Base-by-base conservation (phyloP, 257 asterid species). In the Penstemon newberryi region DNA sequence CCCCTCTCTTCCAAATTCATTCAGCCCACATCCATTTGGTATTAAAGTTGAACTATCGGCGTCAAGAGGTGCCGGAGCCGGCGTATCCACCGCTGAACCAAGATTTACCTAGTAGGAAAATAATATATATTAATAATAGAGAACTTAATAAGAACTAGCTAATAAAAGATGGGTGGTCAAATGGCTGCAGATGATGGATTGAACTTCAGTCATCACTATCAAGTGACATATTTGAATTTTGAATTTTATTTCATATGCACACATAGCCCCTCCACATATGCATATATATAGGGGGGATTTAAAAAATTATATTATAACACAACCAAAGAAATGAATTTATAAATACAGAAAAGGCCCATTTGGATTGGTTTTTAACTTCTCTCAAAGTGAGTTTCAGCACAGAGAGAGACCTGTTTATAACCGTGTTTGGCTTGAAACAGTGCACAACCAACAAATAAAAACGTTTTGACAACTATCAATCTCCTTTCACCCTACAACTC, bases 1-100 rank as follows among this genome's bases (percentile, higher is more conserved):
- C 70, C 80, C 91, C 54, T 83, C 86, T 76, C 78, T 78, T 66
- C 71, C 82, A 74, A 74, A 69, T 61, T 82, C 94, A 75, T 66
- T 73, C n/a, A 76, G 55, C 66, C 82, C 81, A 65, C 71, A 77
- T 58, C 81, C 85, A 58, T 63, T 80, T 61, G 76, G 74, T 66
- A 79, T 19, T 66, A 77, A 69, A 75, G 73, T 69, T 72, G 76
- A 77, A 70, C 86, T 79, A 79, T 81, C 89, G 68, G 84, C 53
- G 49, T 80, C 95, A 47, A 77, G 71, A 69, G 86, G 76, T 44
- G 63, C 82, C 3, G 79, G 78, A 70, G 80, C 75, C 13, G 79
- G 82, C 45, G 71, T 75, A 50, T 81, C 78, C 79, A 73, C 58
- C 62, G 39, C 70, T 62, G 76, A 78, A 77, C 86, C 82, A 69